These are phyloP conservation scores for Auricularia sp. DNA, from an alignment of 768 basidiomycete species.

Conservation along the genomic window DNA sequence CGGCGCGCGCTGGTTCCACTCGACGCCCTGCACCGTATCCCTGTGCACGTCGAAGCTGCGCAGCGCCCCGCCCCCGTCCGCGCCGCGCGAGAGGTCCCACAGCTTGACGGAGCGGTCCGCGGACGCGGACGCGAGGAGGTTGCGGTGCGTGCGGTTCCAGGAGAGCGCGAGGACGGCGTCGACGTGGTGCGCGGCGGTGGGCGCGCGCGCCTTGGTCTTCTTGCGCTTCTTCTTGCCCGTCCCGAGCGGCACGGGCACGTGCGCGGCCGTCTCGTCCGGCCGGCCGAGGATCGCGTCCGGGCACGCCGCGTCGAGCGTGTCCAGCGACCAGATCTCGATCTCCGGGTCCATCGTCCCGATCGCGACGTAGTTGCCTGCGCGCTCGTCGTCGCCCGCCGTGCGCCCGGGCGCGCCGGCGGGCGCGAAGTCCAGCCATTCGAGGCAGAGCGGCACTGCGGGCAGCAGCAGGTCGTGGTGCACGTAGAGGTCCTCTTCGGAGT, in stretches of 20 bases:
- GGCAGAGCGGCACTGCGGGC: conserved; percentile 93
- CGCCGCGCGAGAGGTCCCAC: conserved; percentile 79
- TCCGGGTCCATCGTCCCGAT: conserved; percentile 96
- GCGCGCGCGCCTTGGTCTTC: conserved; percentile 59
- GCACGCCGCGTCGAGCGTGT: conserved; percentile 88
- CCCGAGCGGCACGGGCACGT: conserved; percentile 69
- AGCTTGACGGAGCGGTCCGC: conserved; percentile 95
- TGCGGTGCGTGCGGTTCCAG: conserved; percentile 87
- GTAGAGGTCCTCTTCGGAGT: conserved; percentile 82
- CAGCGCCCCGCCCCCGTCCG: conserved; percentile 23
- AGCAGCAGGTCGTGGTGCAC: conserved; percentile 97
- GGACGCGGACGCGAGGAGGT: conserved; percentile 82
- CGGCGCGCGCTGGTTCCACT: conserved; percentile 87
- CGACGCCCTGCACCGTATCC: conserved; percentile 93
- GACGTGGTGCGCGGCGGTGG: conserved; percentile 68
- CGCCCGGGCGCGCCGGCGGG: conserved; percentile 92
- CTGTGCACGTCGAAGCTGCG: conserved; percentile 36
- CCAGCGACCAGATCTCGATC: conserved; percentile 97
- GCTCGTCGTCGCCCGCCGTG: conserved; percentile 32
- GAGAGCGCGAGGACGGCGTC: conserved; percentile 88
- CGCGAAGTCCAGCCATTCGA: conserved; percentile 98
- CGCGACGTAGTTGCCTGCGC: conserved; percentile 76
- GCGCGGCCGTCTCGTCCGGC: conserved; percentile 71
- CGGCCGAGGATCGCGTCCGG: conserved; percentile 87
- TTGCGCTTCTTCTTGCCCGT: conserved; percentile 94